A percentile compares a stretch with the other conserved stretches of the same genome.
Conservation (phyloP, 2,329 filamentous ascomycete genomes). For the Aspergillus felis region DNA sequence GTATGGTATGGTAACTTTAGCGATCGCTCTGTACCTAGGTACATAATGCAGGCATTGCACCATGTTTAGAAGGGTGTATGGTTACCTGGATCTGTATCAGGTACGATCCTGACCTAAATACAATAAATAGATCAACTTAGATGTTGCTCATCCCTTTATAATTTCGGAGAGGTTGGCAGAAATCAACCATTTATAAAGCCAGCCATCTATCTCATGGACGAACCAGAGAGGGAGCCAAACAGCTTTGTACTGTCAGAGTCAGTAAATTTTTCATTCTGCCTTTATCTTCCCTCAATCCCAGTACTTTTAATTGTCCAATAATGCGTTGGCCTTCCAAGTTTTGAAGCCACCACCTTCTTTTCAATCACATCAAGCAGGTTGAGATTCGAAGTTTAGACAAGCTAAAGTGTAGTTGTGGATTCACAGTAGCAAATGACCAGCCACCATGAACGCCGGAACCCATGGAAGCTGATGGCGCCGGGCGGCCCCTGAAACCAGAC, state of each 20-base stretch:
- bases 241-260: neutral
- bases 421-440: neutral
- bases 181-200: neutral
- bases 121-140: neutral
- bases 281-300: neutral
- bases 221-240: neutral
- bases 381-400: neutral
- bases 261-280: neutral
- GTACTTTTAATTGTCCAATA: neutral
- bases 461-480: slow-evolving; percentile 6
- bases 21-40: neutral
- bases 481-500: slow-evolving; percentile 30
- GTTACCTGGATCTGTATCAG: neutral
- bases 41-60: neutral
- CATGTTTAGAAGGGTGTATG: neutral
- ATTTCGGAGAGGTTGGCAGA: neutral
- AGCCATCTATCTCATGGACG: neutral
- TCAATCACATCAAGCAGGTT: neutral
- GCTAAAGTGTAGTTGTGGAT: neutral
- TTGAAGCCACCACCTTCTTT: neutral
- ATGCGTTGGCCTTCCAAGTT: neutral
- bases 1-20: neutral
- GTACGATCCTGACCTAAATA: neutral
- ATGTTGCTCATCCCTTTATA: neutral
- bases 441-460: neutral